These are phyloP conservation scores for Ascodesmis nigricans DNA, from an alignment of 495 filamentous ascomycete genomes.

Conservation along the genomic window DNA sequence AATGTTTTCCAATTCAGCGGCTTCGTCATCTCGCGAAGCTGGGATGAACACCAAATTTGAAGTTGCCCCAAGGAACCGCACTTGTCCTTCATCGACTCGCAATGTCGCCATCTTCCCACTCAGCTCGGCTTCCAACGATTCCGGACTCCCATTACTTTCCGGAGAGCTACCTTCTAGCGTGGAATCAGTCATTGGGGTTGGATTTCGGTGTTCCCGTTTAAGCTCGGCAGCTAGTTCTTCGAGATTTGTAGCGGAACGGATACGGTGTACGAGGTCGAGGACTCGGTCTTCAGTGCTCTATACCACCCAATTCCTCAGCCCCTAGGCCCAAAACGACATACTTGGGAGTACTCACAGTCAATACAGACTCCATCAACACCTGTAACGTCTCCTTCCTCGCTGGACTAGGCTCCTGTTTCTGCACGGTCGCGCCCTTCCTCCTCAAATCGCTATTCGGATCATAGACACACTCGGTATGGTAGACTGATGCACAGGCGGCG, in stretches of 20 bases:
- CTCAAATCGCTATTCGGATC: constrained; percentile 91
- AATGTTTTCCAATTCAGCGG: constrained; percentile 32
- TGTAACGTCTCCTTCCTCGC: constrained; percentile 74
- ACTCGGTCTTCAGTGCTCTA: no score
- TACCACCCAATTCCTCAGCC: no score
- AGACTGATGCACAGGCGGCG: constrained; percentile 85
- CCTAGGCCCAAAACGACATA: no score
- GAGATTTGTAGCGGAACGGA: constrained; percentile 76
- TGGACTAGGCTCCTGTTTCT: constrained; percentile 75
- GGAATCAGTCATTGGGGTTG: no score
- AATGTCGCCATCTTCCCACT: constrained; percentile 87
- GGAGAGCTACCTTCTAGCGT: no score
- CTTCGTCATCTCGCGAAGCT: constrained; percentile 26
- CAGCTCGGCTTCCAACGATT: constrained; percentile 63
- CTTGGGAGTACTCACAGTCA: constrained; percentile 33
- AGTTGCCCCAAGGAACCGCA: constrained; percentile 84
- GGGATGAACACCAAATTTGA: constrained; percentile 81
- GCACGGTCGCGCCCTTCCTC: constrained; percentile 88
- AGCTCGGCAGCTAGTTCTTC: no score
- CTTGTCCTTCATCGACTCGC: constrained; percentile 64
- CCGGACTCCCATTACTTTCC: no score
- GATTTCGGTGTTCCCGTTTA: no score
- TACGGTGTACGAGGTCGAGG: constrained; percentile 56
- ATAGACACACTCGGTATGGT: constrained; percentile 81
- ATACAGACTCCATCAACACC: constrained; percentile 74